Evolutionary conservation across 306 rosid species (phyloP).

Genomic region (Ziziphus jujuba): DNA sequence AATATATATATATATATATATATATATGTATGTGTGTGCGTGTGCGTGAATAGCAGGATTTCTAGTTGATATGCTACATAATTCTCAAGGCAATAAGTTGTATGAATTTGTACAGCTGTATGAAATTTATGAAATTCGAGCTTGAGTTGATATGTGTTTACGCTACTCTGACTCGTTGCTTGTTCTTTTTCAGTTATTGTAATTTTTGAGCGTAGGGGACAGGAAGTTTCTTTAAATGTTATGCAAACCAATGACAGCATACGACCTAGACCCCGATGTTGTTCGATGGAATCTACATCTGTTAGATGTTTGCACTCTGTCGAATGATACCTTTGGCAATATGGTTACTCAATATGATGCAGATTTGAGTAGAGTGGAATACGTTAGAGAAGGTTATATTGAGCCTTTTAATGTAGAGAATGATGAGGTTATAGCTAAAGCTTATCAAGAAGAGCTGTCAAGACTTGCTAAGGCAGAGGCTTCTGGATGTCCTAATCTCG

Average conservation of each 20-base stretch:
- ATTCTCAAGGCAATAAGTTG: background rate
- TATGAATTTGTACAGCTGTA: background rate
- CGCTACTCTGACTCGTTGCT: background rate
- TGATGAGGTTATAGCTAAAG: conserved; percentile 87
- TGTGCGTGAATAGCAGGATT: too few relatives aligned
- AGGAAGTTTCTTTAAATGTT: conserved; percentile 27
- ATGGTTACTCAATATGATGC: conserved; percentile 51
- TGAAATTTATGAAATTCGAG: background rate
- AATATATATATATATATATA: too few relatives aligned
- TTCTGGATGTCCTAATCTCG: conserved; percentile 42
- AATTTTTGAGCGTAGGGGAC: conserved; percentile 18
- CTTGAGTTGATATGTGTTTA: background rate
- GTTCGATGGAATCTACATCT: conserved; percentile 90
- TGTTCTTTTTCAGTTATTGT: conserved; percentile 32
- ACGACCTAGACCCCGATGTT: conserved; percentile 79
- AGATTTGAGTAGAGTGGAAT: conserved; percentile 61
- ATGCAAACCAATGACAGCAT: conserved; percentile 37
- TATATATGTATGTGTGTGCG: too few relatives aligned
- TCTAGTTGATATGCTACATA: background rate
- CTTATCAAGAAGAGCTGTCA: conserved; percentile 78
- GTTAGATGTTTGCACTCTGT: conserved; percentile 71
- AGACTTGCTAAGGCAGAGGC: conserved; percentile 54
- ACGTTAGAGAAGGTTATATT: conserved; percentile 70
- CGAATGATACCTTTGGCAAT: conserved; percentile 51
- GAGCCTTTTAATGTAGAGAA: conserved; percentile 56